phyloP scores from a whole-genome alignment of 306 rosid genomes.

The Phaseolus lunatus region DNA sequence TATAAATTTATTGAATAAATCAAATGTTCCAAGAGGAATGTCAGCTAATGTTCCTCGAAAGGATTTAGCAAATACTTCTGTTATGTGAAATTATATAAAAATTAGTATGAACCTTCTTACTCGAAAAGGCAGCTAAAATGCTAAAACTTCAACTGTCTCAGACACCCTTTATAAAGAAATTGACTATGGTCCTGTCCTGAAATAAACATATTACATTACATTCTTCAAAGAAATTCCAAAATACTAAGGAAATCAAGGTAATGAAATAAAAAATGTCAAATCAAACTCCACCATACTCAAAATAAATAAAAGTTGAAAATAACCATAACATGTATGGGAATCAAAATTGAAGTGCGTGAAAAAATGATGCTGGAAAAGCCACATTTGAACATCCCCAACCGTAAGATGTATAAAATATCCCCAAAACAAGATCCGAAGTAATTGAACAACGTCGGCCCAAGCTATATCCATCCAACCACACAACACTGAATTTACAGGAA shows the following conservation, averaged over 20 bases:
- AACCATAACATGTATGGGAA: not conserved
- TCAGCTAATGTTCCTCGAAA: too few species aligned
- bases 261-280: not conserved
- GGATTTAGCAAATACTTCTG: too few species aligned
- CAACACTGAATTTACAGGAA: slow-evolving; percentile 42
- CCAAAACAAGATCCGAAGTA: slow-evolving; percentile 29
- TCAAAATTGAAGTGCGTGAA: slow-evolving; percentile 18
- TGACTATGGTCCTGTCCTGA: too few species aligned
- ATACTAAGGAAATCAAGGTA: not conserved
- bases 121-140: too few species aligned
- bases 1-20: too few species aligned
- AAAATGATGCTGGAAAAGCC: not conserved
- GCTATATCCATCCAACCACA: slow-evolving; percentile 36
- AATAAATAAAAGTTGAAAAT: not conserved
- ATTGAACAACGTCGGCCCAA: slow-evolving; percentile 34
- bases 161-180: too few species aligned
- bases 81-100: too few species aligned
- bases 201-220: not conserved
- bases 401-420: slow-evolving; percentile 32
- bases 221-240: not conserved
- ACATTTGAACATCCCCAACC: slow-evolving; percentile 37
- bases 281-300: not conserved
- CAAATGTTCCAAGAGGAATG: too few species aligned
- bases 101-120: too few species aligned
- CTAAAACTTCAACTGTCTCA: too few species aligned